Base-by-base conservation (phyloP, 1,284 basidiomycete genomes). In the Rhodotorula sp. region DNA sequence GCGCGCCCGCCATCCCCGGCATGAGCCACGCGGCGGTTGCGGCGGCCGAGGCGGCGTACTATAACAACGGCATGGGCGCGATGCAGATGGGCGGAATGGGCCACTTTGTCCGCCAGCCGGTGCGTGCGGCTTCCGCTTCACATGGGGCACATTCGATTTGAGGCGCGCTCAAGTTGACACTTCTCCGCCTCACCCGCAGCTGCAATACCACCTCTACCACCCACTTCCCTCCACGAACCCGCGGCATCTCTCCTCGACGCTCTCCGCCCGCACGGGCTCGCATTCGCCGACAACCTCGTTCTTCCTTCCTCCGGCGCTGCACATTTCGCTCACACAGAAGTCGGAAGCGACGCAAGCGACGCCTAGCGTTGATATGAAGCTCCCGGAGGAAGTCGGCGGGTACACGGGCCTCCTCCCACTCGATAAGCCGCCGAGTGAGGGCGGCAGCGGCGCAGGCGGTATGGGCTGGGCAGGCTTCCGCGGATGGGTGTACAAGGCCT, bases 181-280 rank as follows among this genome's bases (percentile, higher is more conserved):
- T 17, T 0, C 36, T 25, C 21, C 19, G n/a, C 37, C 37, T 34
- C 5, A 19, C n/a, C 12, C 21, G 36, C 79, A 94, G 89, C 86
- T 97, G 61, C 89, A 97, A 80, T 94, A 98, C 80, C 93, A 97
- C 78, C 86, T 97, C 41, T 98, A 97, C 83, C 90, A 91, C 5
- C 83, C 85, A 0, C 83, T 85, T 0, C 85, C 82, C 3, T 72
- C 81, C 12, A 72, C 73, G 22, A 63, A 72, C 48, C 65, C 73
- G 21, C 71, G 77, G 29, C 82, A 84, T 56, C 82, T 84, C 58
- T 82, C 83, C 50, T 68, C 82, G 83, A 69, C 82, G 83, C 75
- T 80, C 63, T 78, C 81, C 1, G 60, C 63, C 15, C 41, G 58
- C 15, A 46, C 51, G 21, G 61, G 53, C 10, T 51, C 70, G 2